phyloP scores from a whole-genome alignment of 495 filamentous ascomycete genomes.

The Neurospora sp. region DNA sequence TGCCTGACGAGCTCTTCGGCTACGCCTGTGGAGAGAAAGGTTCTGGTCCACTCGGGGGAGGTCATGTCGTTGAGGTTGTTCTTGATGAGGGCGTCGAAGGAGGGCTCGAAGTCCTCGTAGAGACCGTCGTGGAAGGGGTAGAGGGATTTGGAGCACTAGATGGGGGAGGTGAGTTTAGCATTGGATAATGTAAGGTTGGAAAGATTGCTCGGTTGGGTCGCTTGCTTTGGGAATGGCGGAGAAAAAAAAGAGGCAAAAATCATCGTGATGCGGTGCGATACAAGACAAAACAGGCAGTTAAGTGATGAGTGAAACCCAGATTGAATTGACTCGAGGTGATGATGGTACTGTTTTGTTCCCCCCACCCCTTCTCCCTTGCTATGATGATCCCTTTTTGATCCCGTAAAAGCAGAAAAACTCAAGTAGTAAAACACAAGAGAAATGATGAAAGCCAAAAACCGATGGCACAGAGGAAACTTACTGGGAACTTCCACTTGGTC shows the following conservation, averaged over 20 bases:
- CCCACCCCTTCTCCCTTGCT: neutral
- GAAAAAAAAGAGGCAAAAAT: neutral
- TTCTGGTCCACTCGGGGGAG: constrained; percentile 50
- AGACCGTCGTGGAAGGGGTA: constrained; percentile 74
- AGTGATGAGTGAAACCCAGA: neutral
- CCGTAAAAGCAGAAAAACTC: neutral
- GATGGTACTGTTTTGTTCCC: neutral
- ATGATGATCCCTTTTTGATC: neutral
- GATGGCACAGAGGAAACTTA: constrained; percentile 18
- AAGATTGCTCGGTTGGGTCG: neutral
- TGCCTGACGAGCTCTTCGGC: constrained; percentile 42
- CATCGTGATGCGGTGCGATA: neutral
- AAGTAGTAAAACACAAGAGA: neutral
- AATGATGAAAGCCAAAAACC: neutral
- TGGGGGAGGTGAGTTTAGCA: neutral
- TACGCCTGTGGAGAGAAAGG: constrained; percentile 43
- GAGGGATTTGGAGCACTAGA: constrained; percentile 50
- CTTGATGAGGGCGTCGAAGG: constrained; percentile 53
- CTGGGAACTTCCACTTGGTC: constrained; percentile 67
- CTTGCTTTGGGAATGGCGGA: neutral
- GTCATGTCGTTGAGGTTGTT: constrained; percentile 55
- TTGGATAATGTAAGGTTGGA: neutral
- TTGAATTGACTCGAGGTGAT: neutral
- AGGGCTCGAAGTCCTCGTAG: constrained; percentile 61
- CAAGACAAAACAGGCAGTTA: neutral